Base-by-base conservation (phyloP, 805 yeast genomes). In the Saturnispora serradocipensis region DNA sequence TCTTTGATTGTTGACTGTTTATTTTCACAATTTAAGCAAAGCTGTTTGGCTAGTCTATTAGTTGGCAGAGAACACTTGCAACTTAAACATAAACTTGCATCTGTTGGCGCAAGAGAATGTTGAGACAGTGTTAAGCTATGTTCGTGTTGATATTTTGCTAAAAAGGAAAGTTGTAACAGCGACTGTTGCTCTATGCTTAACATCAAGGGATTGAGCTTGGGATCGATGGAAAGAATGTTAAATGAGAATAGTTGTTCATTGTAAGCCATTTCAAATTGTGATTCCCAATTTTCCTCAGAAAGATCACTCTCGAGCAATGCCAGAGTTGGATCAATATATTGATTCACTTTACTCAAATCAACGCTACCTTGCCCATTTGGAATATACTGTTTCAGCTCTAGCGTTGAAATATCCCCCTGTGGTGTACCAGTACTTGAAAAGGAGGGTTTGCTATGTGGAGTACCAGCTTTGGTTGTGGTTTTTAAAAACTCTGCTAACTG, bases 21-120 rank as follows among this genome's bases (percentile, higher is more conserved):
- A 5, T 45, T 43, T 45, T 58, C 59, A 50, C 69, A 64, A 9
- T 49, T 50, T 11, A 47, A 51, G 53, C 68, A 65, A 5, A 65
- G 49, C 38, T 61, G 62, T 34, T 50, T 53, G 16, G 53, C 50
- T 15, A 52, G 24, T 43, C 53, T 48, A 25, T 48, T 32, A 27
- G 53, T 40, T 9, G 54, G 50, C 16, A 52, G 34, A 4, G 54
- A 22, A 2, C 48, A 20, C 24, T 49, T 49, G 25, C 61, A 58
- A 18, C 55, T 51, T 18, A 58, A 32, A 38, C 61, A 58, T 20
- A 55, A 32, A n/a, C 52, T 50, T 18, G 48, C 42, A 25, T 53
- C 53, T 2, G 53, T 48, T 18, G 58, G 56, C 3, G 55, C 53
- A 8, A 53, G 27, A 11, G 52, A 50, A 43, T 54, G 56, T 3